Evolutionary conservation across 305 asterid genomes (phyloP).

Genomic region (Lippia alba): DNA sequence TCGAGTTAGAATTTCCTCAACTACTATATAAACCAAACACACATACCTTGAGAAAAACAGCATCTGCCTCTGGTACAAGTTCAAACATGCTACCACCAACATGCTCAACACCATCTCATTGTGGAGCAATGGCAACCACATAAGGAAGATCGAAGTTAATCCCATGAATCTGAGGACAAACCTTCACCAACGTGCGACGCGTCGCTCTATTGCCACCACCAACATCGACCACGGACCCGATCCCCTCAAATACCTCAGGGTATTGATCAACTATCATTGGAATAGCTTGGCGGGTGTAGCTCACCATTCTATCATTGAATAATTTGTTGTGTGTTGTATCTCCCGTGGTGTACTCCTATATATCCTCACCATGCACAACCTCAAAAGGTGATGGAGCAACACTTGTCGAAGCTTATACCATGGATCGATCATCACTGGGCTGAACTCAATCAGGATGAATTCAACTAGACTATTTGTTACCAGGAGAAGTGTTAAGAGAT

Average conservation of each 20-base stretch:
- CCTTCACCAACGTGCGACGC: too few species aligned
- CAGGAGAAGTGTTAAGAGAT: too few species aligned
- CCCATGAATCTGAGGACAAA: slow-evolving; percentile 34
- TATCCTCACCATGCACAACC: slow-evolving; percentile 49
- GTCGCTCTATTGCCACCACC: too few species aligned
- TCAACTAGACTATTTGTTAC: slow-evolving; percentile 58
- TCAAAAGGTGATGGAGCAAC: slow-evolving; percentile 43
- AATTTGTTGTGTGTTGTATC: slow-evolving; percentile 53
- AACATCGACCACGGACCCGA: too few species aligned
- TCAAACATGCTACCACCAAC: slow-evolving; percentile 56
- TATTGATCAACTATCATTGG: slow-evolving; percentile 33
- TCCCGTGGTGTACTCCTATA: slow-evolving; percentile 50
- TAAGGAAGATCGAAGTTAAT: slow-evolving; percentile 56
- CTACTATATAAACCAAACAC: too few species aligned
- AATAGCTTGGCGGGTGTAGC: slow-evolving; percentile 45
- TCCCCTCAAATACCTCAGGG: slow-evolving; percentile 41
- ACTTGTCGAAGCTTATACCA: slow-evolving; percentile 51
- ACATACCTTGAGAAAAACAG: too few species aligned
- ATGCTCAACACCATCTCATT: slow-evolving; percentile 33
- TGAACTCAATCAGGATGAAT: slow-evolving; percentile 57
- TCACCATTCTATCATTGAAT: slow-evolving; percentile 47
- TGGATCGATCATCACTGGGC: slow-evolving; percentile 65
- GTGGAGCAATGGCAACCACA: slow-evolving; percentile 42
- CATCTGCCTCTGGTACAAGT: slow-evolving; percentile 52
- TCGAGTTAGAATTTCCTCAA: too few species aligned